These are phyloP conservation scores for Colletotrichum sublineola DNA, from an alignment of 2,329 filamentous ascomycete genomes.

Conservation along the genomic window DNA sequence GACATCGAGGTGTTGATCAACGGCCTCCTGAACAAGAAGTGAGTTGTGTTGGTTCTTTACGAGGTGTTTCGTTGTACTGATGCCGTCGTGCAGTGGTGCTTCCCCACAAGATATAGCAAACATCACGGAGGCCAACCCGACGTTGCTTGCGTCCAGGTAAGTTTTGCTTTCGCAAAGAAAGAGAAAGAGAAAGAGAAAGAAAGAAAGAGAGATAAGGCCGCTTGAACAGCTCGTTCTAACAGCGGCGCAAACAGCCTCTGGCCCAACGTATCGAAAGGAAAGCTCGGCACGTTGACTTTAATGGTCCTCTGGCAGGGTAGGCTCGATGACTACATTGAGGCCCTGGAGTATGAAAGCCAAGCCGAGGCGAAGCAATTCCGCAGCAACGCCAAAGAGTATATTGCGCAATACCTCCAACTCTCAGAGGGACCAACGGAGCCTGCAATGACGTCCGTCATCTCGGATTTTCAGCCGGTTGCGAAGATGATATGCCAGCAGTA, in stretches of 20 bases:
- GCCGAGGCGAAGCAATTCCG: constrained; percentile 28
- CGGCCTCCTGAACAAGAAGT: constrained; percentile 14
- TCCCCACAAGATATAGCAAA: constrained; percentile 17
- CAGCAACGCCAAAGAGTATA: constrained; percentile 26
- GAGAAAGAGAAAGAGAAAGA: background rate
- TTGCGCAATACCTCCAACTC: constrained; percentile 26
- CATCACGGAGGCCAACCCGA: constrained; percentile 34
- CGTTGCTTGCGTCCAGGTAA: constrained; percentile 35
- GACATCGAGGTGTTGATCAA: constrained; percentile 22
- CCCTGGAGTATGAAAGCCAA: constrained; percentile 23
- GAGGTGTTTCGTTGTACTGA: background rate
- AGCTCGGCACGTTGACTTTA: constrained; percentile 22
- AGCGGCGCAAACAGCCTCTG: constrained; percentile 20
- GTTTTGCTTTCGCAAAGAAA: background rate
- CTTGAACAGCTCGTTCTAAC: constrained; percentile 23
- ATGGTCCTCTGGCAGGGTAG: constrained; percentile 40
- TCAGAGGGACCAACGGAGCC: constrained; percentile 11
- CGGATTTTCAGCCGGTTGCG: constrained; percentile 30
- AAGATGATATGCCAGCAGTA: constrained; percentile 29
- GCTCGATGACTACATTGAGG: constrained; percentile 40
- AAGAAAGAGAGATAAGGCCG: background rate
- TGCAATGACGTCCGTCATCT: constrained; percentile 1
- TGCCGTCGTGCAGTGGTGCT: background rate
- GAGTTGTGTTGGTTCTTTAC: constrained; percentile 1
- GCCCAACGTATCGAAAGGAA: constrained; percentile 21